Base-by-base conservation (phyloP, 352 stramenopile species). In the Aphanomyces stellatus region DNA sequence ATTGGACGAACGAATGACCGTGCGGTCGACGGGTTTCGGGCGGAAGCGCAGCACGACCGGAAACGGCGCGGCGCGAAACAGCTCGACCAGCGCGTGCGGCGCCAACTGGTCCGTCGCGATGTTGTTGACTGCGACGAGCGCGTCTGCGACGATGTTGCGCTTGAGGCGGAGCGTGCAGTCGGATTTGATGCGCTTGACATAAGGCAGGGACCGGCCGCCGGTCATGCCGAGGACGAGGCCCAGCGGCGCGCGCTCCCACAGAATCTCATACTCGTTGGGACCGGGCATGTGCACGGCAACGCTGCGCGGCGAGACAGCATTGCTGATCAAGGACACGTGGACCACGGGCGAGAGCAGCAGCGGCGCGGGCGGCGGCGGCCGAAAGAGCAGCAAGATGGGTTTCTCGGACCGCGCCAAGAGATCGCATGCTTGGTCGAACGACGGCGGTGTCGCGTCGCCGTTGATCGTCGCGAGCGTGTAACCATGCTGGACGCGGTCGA, bases 91-190 rank as follows among this genome's bases (percentile, higher is more conserved):
- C 19, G 51, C 41, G 2, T n/a, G 2, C 4, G 60, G n/a, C 33
- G 60, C 19, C 4, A 67, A n/a, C 19, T 41, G 40, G 17, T 13
- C 6, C 6, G 60, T 67, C 4, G 60, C 49, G 13, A 67, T 59
- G 49, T 67, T 67, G 43, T 67, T 67, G 43, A 67, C 60, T 2
- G 60, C 60, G 2, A 67, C 49, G 15, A 67, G 42, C 25, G 41
- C 22, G 13, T 59, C 40, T 6, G 7, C 11, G 6, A 57, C 22
- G 1, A 57, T 57, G 49, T 30, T 57, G 22, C 49, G 22, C 22
- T 43, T 41, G 19, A 67, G n/a, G 6, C 19, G 22, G 11, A 67
- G 27, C 11, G 46, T 31, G 35, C 60, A 67, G 15, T 43, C 22
- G 2, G 41, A 10, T 41, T 67, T 67, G 60, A 67, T n/a, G 24